phyloP scores from a whole-genome alignment of 1,284 basidiomycete genomes.

The Trametes hirsuta region DNA sequence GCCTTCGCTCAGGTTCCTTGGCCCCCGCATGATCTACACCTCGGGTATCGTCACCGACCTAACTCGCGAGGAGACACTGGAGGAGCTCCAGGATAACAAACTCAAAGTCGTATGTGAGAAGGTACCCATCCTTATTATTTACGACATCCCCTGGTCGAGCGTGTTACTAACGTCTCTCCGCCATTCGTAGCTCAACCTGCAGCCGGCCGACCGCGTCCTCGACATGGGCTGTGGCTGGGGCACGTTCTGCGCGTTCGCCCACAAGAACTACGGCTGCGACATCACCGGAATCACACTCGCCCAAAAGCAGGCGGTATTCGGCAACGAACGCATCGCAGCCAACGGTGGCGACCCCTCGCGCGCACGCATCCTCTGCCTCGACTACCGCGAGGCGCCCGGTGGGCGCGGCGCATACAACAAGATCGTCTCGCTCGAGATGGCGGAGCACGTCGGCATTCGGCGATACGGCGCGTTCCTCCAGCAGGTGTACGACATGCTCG shows the following conservation, averaged over 20 bases:
- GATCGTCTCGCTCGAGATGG: conserved; percentile 98
- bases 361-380: conserved; percentile 92
- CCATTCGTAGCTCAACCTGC: conserved; percentile 67
- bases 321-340: conserved; percentile 83
- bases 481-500: conserved; percentile 92
- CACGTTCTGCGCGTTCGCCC: conserved; percentile 91
- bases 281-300: conserved; percentile 95
- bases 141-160: neutral
- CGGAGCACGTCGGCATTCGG: conserved; percentile 97
- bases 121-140: conserved; percentile 19
- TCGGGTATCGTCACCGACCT: conserved; percentile 87
- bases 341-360: conserved; percentile 73
- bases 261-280: conserved; percentile 96
- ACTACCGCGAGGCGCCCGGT: conserved; percentile 92
- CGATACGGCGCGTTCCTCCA: conserved; percentile 89
- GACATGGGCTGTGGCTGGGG: conserved; percentile 99
- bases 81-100: conserved; percentile 99
- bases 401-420: conserved; percentile 86
- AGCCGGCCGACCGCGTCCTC: conserved; percentile 80
- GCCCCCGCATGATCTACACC: conserved; percentile 97
- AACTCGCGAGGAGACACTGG: conserved; percentile 82
- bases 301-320: conserved; percentile 91
- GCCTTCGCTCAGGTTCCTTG: conserved; percentile 72
- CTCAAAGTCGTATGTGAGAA: conserved; percentile 95
- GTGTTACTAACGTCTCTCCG: neutral